Evolutionary conservation across 2,329 filamentous ascomycete species (phyloP), one percentile per base, ranked within the genome.

Genomic region (Xylaria sp.): DNA sequence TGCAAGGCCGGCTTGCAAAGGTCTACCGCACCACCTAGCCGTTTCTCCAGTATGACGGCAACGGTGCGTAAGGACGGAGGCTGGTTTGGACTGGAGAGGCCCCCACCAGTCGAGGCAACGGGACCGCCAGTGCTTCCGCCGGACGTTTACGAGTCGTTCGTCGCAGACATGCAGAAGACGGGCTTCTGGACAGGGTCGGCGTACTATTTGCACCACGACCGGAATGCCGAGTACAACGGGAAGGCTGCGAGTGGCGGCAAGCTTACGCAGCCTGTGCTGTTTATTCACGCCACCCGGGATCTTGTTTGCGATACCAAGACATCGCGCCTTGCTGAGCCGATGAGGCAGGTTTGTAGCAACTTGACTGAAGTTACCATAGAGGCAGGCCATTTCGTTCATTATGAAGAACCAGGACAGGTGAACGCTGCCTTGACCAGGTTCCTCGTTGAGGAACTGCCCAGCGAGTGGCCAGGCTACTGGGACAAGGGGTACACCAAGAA

Each of bases 201-300:
- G 11, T 73, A 72, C 44, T 85, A 85, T 63, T 65, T 80, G 39
- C 81, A 85, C 67, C 79, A 83, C 66, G 73, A 77, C 5, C 73
- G 70, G 13, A 85, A 85, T 61, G 71, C 68, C 2, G 77, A 76
- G 44, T 85, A 81, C 70, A 78, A 77, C 6, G 22, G 17, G 1
- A 56, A 61, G 5, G 67, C 69, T 7, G 55, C 71, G 5, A 73
- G 73, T 63, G 77, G 78, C 22, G 76, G 77, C 1, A 62, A 57
- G 29, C 68, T 85, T 47, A 31, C 55, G 1, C 58, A 65, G 36
- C 77, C 77, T 1, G 75, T 75, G 6, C 65, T 78, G 20, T 77
- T 77, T 49, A 65, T 78, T 22, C 78, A 81, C 50, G 79, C 78
- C 0, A 75, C 73, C 33, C 80, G 76, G 60, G 82, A 84, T 61